These are phyloP conservation scores for Dothistroma septosporum DNA, from an alignment of 2,329 filamentous ascomycete species.

Conservation along the genomic window DNA sequence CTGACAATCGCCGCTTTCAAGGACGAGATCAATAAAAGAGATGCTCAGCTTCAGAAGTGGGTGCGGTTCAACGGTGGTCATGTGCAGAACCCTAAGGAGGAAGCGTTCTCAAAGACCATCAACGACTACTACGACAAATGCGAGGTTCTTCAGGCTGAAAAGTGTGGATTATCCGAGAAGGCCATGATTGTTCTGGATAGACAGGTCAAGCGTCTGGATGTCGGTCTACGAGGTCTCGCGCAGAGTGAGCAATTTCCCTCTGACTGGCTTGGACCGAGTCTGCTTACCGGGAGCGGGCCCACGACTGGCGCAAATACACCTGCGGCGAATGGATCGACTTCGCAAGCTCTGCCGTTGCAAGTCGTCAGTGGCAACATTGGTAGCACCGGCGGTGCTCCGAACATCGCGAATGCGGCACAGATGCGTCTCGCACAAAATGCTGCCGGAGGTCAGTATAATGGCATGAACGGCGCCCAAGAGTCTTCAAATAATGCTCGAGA, in stretches of 20 bases:
- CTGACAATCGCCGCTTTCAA: slow-evolving; percentile 65
- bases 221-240: slow-evolving; percentile 57
- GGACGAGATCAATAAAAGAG: slow-evolving; percentile 65
- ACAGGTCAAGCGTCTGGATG: slow-evolving; percentile 59
- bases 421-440: slow-evolving; percentile 39
- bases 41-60: slow-evolving; percentile 73
- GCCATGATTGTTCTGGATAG: slow-evolving; percentile 59
- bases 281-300: slow-evolving; percentile 45
- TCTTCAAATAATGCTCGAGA: neutral
- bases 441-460: slow-evolving; percentile 14
- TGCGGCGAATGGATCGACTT: slow-evolving; percentile 40
- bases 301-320: slow-evolving; percentile 30
- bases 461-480: neutral
- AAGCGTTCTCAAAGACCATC: slow-evolving; percentile 61
- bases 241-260: slow-evolving; percentile 56
- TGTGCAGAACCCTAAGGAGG: slow-evolving; percentile 70
- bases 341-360: slow-evolving; percentile 51
- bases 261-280: slow-evolving; percentile 57
- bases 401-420: slow-evolving; percentile 50
- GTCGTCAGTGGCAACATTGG: slow-evolving; percentile 54
- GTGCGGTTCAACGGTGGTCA: slow-evolving; percentile 73
- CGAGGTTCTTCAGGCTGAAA: slow-evolving; percentile 69
- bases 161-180: slow-evolving; percentile 66
- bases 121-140: slow-evolving; percentile 64
- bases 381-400: slow-evolving; percentile 45